A percentile compares a stretch with the other conserved stretches of the same genome.
These are phyloP conservation scores for Acrodontium crateriforme DNA, from an alignment of 2,329 filamentous ascomycete genomes.

Conservation along the genomic window DNA sequence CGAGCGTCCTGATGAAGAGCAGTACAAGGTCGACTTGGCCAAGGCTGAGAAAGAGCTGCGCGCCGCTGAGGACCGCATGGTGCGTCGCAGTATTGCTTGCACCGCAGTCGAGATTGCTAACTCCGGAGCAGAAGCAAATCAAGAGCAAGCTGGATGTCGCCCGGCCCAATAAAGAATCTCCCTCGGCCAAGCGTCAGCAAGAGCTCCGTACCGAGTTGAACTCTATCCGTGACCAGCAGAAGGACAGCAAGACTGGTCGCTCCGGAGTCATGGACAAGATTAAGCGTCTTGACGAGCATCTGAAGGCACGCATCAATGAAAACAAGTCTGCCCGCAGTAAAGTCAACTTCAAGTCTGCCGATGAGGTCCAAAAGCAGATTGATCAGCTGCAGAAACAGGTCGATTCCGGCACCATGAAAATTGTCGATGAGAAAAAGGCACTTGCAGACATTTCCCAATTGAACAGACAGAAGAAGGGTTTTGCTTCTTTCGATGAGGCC, in stretches of 20 bases:
- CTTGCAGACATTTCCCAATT: slow-evolving; percentile 69
- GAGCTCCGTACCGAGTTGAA: slow-evolving; percentile 73
- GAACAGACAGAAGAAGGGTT: slow-evolving; percentile 82
- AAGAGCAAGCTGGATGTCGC: slow-evolving; percentile 80
- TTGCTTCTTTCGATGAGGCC: slow-evolving; percentile 66
- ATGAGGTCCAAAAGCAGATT: slow-evolving; percentile 79
- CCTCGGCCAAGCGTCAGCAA: slow-evolving; percentile 66
- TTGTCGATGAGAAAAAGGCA: slow-evolving; percentile 95
- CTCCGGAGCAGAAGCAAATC: slow-evolving; percentile 54
- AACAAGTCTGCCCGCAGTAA: slow-evolving; percentile 75
- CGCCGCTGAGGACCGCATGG: slow-evolving; percentile 52
- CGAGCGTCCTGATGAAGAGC: slow-evolving; percentile 73
- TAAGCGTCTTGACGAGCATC: slow-evolving; percentile 77
- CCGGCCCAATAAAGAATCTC: slow-evolving; percentile 65
- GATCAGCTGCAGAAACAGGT: slow-evolving; percentile 69
- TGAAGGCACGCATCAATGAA: slow-evolving; percentile 73
- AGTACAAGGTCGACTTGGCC: slow-evolving; percentile 65
- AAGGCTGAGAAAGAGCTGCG: slow-evolving; percentile 80
- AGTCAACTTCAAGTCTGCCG: slow-evolving; percentile 70
- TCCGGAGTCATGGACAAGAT: slow-evolving; percentile 73
- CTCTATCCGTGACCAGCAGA: slow-evolving; percentile 76
- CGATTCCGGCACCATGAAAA: slow-evolving; percentile 78
- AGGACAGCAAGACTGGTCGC: slow-evolving; percentile 71
- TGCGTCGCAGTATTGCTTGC: slow-evolving; percentile 8
- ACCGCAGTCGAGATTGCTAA: background rate